Evolutionary conservation across 805 yeast genomes (phyloP).

Genomic region (Wickerhamia fluorescens): DNA sequence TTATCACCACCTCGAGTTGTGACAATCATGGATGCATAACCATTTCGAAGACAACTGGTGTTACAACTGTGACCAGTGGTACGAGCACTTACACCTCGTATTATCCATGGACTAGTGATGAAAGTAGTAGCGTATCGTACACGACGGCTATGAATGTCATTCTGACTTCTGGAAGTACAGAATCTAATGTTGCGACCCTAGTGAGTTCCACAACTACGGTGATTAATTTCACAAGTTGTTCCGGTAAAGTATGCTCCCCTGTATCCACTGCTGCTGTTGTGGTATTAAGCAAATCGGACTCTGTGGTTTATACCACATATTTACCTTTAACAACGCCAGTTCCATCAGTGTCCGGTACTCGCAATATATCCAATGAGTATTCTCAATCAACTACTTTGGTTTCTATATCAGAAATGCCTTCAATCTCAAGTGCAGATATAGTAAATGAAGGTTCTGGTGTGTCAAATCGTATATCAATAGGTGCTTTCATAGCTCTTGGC

Average conservation of each 20-base stretch:
- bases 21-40: no score
- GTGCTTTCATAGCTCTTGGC: no score
- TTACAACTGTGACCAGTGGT: constrained; percentile 25
- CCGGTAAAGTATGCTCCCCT: neutral
- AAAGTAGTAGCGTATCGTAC: neutral
- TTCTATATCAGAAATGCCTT: neutral
- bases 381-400: neutral
- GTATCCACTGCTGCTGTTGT: neutral
- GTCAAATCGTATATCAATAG: no score
- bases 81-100: constrained; percentile 9
- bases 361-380: neutral
- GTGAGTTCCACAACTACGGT: neutral
- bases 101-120: constrained; percentile 21
- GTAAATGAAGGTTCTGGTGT: neutral
- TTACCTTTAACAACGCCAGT: neutral
- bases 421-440: neutral
- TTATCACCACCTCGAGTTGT: no score
- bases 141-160: neutral
- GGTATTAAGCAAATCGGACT: neutral
- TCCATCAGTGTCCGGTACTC: neutral
- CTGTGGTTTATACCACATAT: neutral
- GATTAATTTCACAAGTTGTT: neutral
- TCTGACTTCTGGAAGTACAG: neutral
- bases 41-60: no score
- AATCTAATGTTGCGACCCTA: neutral